Evolutionary conservation across 2,329 filamentous ascomycete species (phyloP), one percentile per base, ranked within the genome.

Genomic region (Cryphonectria carpinicola): DNA sequence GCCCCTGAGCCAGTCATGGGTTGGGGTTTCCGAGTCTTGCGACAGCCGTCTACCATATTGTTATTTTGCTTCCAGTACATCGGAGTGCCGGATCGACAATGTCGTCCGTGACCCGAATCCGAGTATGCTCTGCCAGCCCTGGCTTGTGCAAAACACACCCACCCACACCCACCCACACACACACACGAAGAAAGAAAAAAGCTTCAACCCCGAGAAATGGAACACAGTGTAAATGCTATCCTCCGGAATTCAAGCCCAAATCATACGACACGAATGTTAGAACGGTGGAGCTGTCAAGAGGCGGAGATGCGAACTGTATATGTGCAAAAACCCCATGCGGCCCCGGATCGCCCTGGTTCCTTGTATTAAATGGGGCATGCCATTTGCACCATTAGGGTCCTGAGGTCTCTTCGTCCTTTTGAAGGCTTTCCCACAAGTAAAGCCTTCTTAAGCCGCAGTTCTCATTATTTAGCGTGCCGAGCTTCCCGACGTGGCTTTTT

Each of bases 341-440:
- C 60, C 60, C 60, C 60, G 60, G 60, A 62, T 62, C 60, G 35
- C 37, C 60, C 13, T 37, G 35, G 35, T 62, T 62, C 35, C 28
- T 62, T 62, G 35, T 35, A 62, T 58, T 32, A 14, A 19, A 32
- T 19, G 54, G 54, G 13, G 28, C 6, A 35, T 39, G 46, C 19
- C 17, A 39, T 32, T 41, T 13, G 14, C 60, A 41, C 19, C 60
- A 39, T 35, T 35, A 62, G 60, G 37, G 60, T 62, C 60, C 19
- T 41, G 5, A 25, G 37, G 35, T 19, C 60, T 35, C 22, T 32
- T 49, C 10, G 54, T 22, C 28, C 54, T 58, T 5, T 17, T 17
- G 52, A 32, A 3, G 54, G 25, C 32, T 14, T 8, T 28, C 52
- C 13, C 52, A 13, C 25, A 4, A 56, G 49, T 52, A 49, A 49